phyloP scores from a whole-genome alignment of 2,329 filamentous ascomycete genomes.

The Didymella exigua region DNA sequence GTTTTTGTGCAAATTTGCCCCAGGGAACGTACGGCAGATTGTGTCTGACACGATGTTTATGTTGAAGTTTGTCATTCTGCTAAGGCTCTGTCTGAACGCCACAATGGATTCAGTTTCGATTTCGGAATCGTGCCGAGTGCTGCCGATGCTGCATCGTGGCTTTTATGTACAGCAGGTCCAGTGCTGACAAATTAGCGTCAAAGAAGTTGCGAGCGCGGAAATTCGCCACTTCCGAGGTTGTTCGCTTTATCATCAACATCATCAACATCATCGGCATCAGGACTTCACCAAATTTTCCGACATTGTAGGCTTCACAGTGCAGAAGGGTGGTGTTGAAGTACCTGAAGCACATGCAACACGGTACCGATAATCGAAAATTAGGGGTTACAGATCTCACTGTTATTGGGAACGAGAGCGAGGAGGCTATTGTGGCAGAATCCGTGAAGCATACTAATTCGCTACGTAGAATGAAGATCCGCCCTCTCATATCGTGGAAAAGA shows the following conservation, averaged over 20 bases:
- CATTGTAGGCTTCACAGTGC: not conserved
- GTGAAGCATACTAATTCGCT: not conserved
- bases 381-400: not conserved
- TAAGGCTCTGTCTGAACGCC: conserved; percentile 42
- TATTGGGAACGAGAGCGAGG: not conserved
- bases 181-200: conserved; percentile 33
- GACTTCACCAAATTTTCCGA: too few species aligned
- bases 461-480: not conserved
- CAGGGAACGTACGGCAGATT: conserved; percentile 68
- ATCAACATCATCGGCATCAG: not conserved
- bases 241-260: conserved; percentile 4
- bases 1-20: conserved; percentile 8
- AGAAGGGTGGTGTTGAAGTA: not conserved
- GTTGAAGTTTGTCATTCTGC: conserved; percentile 63
- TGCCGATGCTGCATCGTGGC: not conserved
- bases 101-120: conserved; percentile 29
- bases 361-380: not conserved
- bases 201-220: conserved; percentile 13
- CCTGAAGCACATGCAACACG: not conserved
- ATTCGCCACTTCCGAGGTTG: conserved; percentile 17
- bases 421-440: not conserved
- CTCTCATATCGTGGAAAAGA: too few species aligned
- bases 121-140: conserved; percentile 1
- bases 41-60: conserved; percentile 80
- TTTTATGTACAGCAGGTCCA: conserved; percentile 19